Percentiles rank a stretch among this genome's conserved stretches.
phyloP scores from a whole-genome alignment of 129 eudicot genomes.

The Arctium lappa region DNA sequence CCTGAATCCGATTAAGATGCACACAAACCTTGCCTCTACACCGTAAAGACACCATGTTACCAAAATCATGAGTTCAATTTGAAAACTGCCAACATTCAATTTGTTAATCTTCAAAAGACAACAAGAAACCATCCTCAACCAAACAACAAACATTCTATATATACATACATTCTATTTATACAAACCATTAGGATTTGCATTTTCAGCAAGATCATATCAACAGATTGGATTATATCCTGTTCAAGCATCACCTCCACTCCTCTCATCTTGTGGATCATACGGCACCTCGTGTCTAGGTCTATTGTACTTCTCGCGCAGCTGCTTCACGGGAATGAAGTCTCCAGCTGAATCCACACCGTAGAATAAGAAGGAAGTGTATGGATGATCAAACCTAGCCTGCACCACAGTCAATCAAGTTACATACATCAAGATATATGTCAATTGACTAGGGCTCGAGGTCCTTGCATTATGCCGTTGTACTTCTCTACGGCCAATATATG shows the following conservation, averaged over 20 bases:
- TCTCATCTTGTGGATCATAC: slow-evolving; percentile 57
- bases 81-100: slow-evolving; percentile 5
- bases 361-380: slow-evolving; percentile 75
- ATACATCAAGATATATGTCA: neutral
- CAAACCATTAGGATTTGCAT: slow-evolving; percentile 8
- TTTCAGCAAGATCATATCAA: slow-evolving; percentile 5
- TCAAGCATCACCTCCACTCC: slow-evolving; percentile 42
- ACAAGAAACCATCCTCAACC: slow-evolving; percentile 12
- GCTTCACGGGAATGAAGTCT: slow-evolving; percentile 85
- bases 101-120: slow-evolving; percentile 1
- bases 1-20: neutral
- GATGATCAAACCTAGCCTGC: slow-evolving; percentile 91
- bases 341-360: slow-evolving; percentile 91
- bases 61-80: neutral
- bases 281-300: slow-evolving; percentile 89
- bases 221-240: slow-evolving; percentile 8
- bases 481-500: neutral
- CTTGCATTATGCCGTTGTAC: neutral
- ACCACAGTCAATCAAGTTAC: neutral
- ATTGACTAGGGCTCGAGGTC: neutral
- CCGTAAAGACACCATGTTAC: neutral
- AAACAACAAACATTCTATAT: neutral
- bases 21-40: neutral
- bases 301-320: slow-evolving; percentile 85
- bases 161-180: slow-evolving; percentile 14